Evolutionary conservation across 202 grass and related monocot species (phyloP), one percentile per base, ranked within the genome.

Genomic region (Setaria italica): DNA sequence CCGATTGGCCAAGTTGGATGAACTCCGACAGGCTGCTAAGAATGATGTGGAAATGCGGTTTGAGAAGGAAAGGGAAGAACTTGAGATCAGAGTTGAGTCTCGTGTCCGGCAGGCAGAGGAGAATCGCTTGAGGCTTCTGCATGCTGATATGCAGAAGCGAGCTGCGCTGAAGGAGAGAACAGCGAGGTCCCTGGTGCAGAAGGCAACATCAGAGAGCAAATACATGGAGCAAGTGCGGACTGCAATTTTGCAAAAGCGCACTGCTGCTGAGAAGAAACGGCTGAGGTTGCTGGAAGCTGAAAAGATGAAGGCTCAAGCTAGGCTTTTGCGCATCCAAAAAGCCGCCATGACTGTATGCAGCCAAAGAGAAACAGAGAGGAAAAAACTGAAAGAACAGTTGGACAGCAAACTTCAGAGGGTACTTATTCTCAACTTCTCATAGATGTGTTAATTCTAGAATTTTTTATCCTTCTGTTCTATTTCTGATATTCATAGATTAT

Each of bases 261-360:
- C 67, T 33, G 90, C 97, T 66, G 97, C 93, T 75, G 97, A 99
- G 90, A 96, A 94, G 85, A 99, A 99, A 59, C 88, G 97, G 12
- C 45, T 96, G 68, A 83, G 72, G 15, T 86, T 99, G 77, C 50
- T 99, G 59, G 97, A 99, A 90, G 97, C 93, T 50, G 97, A 99
- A 74, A 99, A 89, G 79, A 92, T 65, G 10, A 90, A 88, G 83
- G 88, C 93, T n/a, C 91, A 92, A 9, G 94, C 91, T 78, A 94
- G 91, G 72, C 85, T 96, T 7, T 60, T 96, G 76, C 91, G 79
- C 46, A 86, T 94, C 70, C 88, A 82, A 29, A 75, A 67, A 14
- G 85, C 90, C 72, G 93, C 97, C 25, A 91, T 92, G 86, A 90
- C 66, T n/a, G 92, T 96, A 16, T 91, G 92, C 90, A 94, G 90